These are phyloP conservation scores for Irpex rosettiformis DNA, from an alignment of 1,284 basidiomycete species.

Conservation along the genomic window DNA sequence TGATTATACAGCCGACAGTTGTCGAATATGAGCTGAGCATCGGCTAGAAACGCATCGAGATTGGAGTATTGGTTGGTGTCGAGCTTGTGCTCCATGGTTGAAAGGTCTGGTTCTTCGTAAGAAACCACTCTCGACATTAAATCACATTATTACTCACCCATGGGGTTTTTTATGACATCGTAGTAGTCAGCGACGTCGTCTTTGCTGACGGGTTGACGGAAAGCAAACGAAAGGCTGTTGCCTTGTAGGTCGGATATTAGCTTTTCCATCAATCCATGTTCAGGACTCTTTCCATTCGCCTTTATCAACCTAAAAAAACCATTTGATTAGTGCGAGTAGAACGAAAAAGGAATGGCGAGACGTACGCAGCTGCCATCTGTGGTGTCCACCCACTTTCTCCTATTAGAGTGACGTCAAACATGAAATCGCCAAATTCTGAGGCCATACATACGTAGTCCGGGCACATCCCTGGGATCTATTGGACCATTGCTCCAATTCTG, in stretches of 20 bases:
- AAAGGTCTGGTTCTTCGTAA: slow-evolving; percentile 60
- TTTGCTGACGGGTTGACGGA: slow-evolving; percentile 76
- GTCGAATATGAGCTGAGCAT: slow-evolving; percentile 84
- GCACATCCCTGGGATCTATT: slow-evolving; percentile 74
- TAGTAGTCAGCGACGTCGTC: slow-evolving; percentile 92
- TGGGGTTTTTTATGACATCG: slow-evolving; percentile 86
- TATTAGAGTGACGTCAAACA: slow-evolving; percentile 26
- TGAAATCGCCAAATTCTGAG: slow-evolving; percentile 6
- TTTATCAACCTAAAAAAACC: slow-evolving; percentile 20
- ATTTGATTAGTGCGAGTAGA: neutral
- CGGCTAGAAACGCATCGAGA: slow-evolving; percentile 76
- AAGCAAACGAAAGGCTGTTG: slow-evolving; percentile 88
- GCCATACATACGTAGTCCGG: slow-evolving; percentile 68
- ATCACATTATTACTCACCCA: slow-evolving; percentile 62
- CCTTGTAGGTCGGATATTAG: slow-evolving; percentile 81
- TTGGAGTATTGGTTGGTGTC: slow-evolving; percentile 78
- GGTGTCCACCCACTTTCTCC: slow-evolving; percentile 94
- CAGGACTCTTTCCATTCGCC: slow-evolving; percentile 49
- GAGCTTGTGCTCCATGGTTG: slow-evolving; percentile 92
- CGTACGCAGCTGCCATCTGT: slow-evolving; percentile 77
- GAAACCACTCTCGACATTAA: slow-evolving; percentile 5
- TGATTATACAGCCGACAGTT: slow-evolving; percentile 94
- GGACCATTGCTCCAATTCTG: slow-evolving; percentile 53
- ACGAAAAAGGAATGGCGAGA: slow-evolving; percentile 14
- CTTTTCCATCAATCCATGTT: slow-evolving; percentile 74